Evolutionary conservation across 225 moss, liverwort and hornwort species (phyloP), one percentile per base, ranked within the genome.

Genomic region (Anthoceros angustus): DNA sequence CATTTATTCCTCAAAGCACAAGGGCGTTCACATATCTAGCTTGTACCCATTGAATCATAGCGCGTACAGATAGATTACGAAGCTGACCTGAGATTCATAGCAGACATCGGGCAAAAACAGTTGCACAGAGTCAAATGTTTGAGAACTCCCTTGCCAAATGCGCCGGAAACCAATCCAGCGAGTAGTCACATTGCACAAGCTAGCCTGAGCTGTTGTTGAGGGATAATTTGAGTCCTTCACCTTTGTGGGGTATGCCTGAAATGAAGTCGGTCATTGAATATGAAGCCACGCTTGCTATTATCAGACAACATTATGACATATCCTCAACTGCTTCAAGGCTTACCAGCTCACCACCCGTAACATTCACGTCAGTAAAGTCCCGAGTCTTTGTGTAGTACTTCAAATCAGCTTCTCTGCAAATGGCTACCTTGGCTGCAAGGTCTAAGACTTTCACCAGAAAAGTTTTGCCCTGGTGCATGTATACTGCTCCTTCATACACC

Each of bases 401-500:
- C 25, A 93, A 73, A 74, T 93, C 93, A 48, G 89, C 89, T 73
- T 84, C 81, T 43, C 81, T 81, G 79, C 93, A 93, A 67, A 87
- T 73, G 32, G 93, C 89, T 62, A 89, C 83, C 72, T 89, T 93
- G 8, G 85, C 84, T 67, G 76, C 66, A 9, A 82, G 75, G 68
- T 93, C 89, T 67, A 93, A 62, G 62, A 78, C 80, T 72, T 78
- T 83, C 65, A 85, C 85, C 62, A 93, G 66, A 69, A 82, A 93
- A 12, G 89, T 93, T 72, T 87, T 93, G 26, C 89, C 93, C 69
- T 93, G 93, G 72, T 93, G 89, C 93, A 93, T 82, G 65, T 93
- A 93, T 40, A 93, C 93, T 41, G 93, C 93, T 71, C 93, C 89
- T 72, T 93, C 89, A 66, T 93, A 93, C n/a, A 93, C 82, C 92